Conservation (phyloP, 371 early-diverging fungal genomes). For the Chytridium lagenaria region DNA sequence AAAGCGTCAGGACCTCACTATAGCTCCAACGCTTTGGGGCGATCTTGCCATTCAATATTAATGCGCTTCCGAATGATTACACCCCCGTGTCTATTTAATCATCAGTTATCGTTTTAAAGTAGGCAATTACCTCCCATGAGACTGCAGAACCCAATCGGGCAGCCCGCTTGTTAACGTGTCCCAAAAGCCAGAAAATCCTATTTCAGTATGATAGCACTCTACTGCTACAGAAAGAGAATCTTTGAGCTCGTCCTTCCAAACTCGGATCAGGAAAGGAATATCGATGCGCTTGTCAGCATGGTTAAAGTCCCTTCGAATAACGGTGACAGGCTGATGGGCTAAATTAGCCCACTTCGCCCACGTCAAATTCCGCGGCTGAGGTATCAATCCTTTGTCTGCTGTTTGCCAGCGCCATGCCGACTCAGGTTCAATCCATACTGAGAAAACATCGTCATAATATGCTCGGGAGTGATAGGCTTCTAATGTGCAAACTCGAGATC, state of each 20-base stretch:
- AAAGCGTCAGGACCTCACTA: neutral
- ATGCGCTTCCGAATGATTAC: slow-evolving; percentile 17
- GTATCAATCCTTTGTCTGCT: slow-evolving; percentile 10
- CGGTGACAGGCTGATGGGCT: neutral
- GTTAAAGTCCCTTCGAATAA: slow-evolving; percentile 19
- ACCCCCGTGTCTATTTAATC: slow-evolving; percentile 19
- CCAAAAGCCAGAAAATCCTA: slow-evolving; percentile 13
- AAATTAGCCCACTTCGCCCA: neutral
- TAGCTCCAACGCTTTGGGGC: no score
- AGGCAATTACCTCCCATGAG: slow-evolving; percentile 13
- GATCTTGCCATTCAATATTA: neutral
- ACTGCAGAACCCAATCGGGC: slow-evolving; percentile 20
- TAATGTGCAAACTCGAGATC: slow-evolving; percentile 18
- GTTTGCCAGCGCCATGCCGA: slow-evolving; percentile 18
- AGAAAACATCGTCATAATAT: neutral
- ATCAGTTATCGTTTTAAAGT: no score
- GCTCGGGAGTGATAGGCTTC: neutral
- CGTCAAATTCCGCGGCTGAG: neutral
- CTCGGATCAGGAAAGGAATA: slow-evolving; percentile 28
- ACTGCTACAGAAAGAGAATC: neutral
- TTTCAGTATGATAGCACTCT: slow-evolving; percentile 21
- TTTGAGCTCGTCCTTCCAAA: neutral
- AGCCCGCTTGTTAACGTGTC: neutral
- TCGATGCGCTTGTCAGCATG: neutral
- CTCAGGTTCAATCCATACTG: slow-evolving; percentile 23